Conservation (phyloP, 2,329 filamentous ascomycete species). For the Trichoderma sp. region DNA sequence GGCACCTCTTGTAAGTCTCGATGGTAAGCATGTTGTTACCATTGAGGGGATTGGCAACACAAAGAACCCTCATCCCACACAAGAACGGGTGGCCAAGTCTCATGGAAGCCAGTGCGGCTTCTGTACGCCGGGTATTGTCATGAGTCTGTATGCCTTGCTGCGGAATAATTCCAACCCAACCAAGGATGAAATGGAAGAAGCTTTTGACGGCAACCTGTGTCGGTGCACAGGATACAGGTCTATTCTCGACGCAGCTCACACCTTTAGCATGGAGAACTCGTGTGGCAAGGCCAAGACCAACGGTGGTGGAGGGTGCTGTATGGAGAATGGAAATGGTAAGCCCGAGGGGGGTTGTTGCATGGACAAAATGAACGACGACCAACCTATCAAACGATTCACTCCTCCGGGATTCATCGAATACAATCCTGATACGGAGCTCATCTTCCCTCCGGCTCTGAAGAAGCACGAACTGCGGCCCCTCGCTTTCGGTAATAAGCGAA, state of each 20-base stretch:
- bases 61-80: constrained; percentile 80
- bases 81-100: constrained; percentile 85
- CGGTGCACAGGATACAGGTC: constrained; percentile 93
- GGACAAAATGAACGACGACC: constrained; percentile 50
- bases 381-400: constrained; percentile 67
- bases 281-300: constrained; percentile 48
- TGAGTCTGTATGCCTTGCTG: constrained; percentile 91
- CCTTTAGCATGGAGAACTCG: constrained; percentile 63
- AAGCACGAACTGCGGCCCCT: constrained; percentile 80
- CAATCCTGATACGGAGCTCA: constrained; percentile 88
- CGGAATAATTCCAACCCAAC: constrained; percentile 77
- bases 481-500: constrained; percentile 89
- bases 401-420: constrained; percentile 93
- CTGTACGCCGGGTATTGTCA: constrained; percentile 96
- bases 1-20: constrained; percentile 85
- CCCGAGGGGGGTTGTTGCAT: constrained; percentile 63
- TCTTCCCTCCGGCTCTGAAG: constrained; percentile 82
- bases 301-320: constrained; percentile 64
- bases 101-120: constrained; percentile 94
- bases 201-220: constrained; percentile 94
- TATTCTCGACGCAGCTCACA: constrained; percentile 90
- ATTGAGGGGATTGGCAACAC: constrained; percentile 93
- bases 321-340: constrained; percentile 56
- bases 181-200: constrained; percentile 85
- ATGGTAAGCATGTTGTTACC: constrained; percentile 97